Evolutionary conservation across 495 filamentous ascomycete species (phyloP).

Genomic region (Xylaria acuta): DNA sequence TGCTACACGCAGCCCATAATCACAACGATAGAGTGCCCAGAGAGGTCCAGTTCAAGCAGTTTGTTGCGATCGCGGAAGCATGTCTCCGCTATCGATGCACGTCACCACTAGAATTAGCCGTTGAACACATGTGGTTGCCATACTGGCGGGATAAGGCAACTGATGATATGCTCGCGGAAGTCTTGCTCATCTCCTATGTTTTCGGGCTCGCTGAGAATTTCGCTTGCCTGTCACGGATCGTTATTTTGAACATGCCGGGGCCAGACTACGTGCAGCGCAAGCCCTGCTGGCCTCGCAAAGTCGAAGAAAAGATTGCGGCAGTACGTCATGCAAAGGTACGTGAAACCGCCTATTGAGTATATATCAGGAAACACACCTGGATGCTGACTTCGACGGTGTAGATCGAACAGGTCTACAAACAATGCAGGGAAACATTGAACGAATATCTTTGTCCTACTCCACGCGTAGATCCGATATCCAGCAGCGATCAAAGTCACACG

Average conservation of each 20-base stretch:
- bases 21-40: slow-evolving; percentile 47
- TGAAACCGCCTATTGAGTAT: background rate
- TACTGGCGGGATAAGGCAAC: slow-evolving; percentile 46
- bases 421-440: slow-evolving; percentile 13
- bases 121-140: slow-evolving; percentile 50
- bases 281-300: slow-evolving; percentile 36
- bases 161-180: slow-evolving; percentile 42
- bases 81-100: slow-evolving; percentile 49
- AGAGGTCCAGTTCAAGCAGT: slow-evolving; percentile 43
- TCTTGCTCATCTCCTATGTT: slow-evolving; percentile 49
- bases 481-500: background rate
- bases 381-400: slow-evolving; percentile 26
- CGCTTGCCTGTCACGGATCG: slow-evolving; percentile 43
- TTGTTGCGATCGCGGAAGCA: slow-evolving; percentile 49
- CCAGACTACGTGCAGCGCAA: slow-evolving; percentile 35
- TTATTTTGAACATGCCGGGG: slow-evolving; percentile 43
- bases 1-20: slow-evolving; percentile 53
- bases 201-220: slow-evolving; percentile 48
- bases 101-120: slow-evolving; percentile 44
- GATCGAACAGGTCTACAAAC: slow-evolving; percentile 23
- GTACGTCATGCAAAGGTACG: slow-evolving; percentile 43
- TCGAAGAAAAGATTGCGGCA: slow-evolving; percentile 44
- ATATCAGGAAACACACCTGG: slow-evolving; percentile 7
- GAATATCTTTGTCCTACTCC: slow-evolving; percentile 21
- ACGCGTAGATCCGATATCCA: background rate